These are phyloP conservation scores for Suillus clintonianus DNA, from an alignment of 768 basidiomycete species.

Conservation along the genomic window DNA sequence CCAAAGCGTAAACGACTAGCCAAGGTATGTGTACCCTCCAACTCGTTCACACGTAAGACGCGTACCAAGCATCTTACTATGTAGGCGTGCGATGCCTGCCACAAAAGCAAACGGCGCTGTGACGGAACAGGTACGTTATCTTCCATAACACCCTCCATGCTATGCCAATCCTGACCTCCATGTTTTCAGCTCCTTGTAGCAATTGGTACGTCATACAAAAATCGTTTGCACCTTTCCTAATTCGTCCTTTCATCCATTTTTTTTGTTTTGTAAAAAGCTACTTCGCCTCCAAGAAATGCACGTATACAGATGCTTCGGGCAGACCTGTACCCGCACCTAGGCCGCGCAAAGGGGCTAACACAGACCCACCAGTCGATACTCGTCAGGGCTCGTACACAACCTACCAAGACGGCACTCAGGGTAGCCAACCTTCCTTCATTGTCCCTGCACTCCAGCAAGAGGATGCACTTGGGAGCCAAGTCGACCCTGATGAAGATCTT, in stretches of 20 bases:
- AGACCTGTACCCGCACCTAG: slow-evolving; percentile 77
- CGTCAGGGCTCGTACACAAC: slow-evolving; percentile 19
- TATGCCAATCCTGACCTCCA: slow-evolving; percentile 7
- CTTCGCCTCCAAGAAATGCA: slow-evolving; percentile 79
- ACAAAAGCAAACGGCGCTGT: slow-evolving; percentile 82
- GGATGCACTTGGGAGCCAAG: slow-evolving; percentile 14
- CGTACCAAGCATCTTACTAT: slow-evolving; percentile 1
- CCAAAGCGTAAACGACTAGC: slow-evolving; percentile 56
- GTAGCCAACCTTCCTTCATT: slow-evolving; percentile 17
- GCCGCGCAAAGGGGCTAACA: slow-evolving; percentile 46
- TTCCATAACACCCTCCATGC: slow-evolving; percentile 7
- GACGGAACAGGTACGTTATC: slow-evolving; percentile 69
- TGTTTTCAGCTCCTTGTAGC: slow-evolving; percentile 66
- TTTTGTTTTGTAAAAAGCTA: slow-evolving; percentile 57
- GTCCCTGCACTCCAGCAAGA: slow-evolving; percentile 8
- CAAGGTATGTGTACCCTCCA: slow-evolving; percentile 39
- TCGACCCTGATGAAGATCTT: slow-evolving; percentile 42
- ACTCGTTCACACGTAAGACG: not conserved
- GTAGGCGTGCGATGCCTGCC: slow-evolving; percentile 79
- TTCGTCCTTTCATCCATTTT: slow-evolving; percentile 9
- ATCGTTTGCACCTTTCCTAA: not conserved
- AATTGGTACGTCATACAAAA: slow-evolving; percentile 58
- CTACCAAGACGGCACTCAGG: slow-evolving; percentile 14
- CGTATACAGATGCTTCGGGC: slow-evolving; percentile 79
- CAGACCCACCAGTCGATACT: slow-evolving; percentile 26